These are phyloP conservation scores for Fusarium continuum DNA, from an alignment of 2,329 filamentous ascomycete genomes.

Conservation along the genomic window DNA sequence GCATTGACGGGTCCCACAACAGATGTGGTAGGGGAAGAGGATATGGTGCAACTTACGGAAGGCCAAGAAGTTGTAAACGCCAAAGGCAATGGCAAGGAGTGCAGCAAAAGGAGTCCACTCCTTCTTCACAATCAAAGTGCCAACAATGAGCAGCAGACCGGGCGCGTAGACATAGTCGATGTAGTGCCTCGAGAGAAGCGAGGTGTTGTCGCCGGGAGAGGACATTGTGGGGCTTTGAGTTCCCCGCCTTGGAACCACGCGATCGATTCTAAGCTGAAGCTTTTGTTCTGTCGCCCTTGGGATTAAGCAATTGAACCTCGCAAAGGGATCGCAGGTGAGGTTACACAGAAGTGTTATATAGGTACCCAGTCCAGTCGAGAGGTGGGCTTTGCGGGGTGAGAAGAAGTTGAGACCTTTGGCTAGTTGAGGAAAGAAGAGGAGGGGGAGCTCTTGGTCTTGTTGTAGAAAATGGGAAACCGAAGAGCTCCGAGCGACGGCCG, in stretches of 20 bases:
- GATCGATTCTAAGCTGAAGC: constrained; percentile 14
- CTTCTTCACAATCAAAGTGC: constrained; percentile 79
- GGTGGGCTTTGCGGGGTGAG: constrained; percentile 2
- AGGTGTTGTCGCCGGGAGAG: constrained; percentile 43
- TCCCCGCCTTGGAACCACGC: constrained; percentile 30
- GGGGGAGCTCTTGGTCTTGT: constrained; percentile 32
- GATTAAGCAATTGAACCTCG: constrained; percentile 20
- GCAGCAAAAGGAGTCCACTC: constrained; percentile 80
- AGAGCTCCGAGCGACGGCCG: constrained; percentile 34
- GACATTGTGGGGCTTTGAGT: constrained; percentile 30
- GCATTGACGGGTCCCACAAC: neutral
- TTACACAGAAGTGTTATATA: constrained; percentile 1
- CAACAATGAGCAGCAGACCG: constrained; percentile 78
- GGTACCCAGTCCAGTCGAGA: constrained; percentile 5
- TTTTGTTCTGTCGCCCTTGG: constrained; percentile 1
- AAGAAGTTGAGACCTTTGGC: constrained; percentile 19
- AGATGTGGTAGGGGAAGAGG: neutral
- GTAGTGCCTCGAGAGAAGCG: constrained; percentile 66
- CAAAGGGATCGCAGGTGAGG: neutral
- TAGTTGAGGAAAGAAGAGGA: constrained; percentile 26
- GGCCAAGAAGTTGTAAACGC: constrained; percentile 75
- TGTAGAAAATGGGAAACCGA: constrained; percentile 27
- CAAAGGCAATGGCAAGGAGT: constrained; percentile 70
- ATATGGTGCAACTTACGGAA: constrained; percentile 66
- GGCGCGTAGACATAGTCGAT: constrained; percentile 86